These are phyloP conservation scores for Solanum commersonii DNA, from an alignment of 257 asterid genomes.

Conservation along the genomic window DNA sequence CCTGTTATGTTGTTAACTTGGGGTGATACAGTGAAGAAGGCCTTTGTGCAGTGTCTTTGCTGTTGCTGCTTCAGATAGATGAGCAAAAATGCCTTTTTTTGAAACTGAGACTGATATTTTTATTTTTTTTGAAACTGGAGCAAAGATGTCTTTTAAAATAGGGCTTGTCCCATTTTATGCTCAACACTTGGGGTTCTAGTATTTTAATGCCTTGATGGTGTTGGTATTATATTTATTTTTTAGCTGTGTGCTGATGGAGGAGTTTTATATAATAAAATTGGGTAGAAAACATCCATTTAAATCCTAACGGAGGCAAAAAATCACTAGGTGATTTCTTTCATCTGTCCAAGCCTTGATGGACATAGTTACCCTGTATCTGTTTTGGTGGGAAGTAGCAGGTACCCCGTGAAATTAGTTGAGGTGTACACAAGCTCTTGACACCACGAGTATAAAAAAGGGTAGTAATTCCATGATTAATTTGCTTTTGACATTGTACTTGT, in stretches of 20 bases:
- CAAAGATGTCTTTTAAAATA: neutral
- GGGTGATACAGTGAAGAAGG: neutral
- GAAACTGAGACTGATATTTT: neutral
- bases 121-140: neutral
- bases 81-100: neutral
- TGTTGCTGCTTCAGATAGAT: neutral
- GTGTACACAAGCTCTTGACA: neutral
- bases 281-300: neutral
- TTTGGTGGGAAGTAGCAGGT: neutral
- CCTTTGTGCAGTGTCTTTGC: neutral
- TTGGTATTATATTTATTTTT: neutral
- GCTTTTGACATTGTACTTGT: neutral
- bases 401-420: neutral
- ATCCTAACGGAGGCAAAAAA: neutral
- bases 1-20: neutral
- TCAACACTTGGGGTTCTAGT: neutral
- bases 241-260: neutral
- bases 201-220: neutral
- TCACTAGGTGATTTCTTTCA: neutral
- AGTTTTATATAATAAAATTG: neutral
- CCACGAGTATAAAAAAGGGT: neutral
- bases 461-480: neutral
- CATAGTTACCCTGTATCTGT: neutral
- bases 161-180: neutral
- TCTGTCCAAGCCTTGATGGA: neutral